Evolutionary conservation across 306 rosid genomes (phyloP).

Genomic region (Castanospermum australe): DNA sequence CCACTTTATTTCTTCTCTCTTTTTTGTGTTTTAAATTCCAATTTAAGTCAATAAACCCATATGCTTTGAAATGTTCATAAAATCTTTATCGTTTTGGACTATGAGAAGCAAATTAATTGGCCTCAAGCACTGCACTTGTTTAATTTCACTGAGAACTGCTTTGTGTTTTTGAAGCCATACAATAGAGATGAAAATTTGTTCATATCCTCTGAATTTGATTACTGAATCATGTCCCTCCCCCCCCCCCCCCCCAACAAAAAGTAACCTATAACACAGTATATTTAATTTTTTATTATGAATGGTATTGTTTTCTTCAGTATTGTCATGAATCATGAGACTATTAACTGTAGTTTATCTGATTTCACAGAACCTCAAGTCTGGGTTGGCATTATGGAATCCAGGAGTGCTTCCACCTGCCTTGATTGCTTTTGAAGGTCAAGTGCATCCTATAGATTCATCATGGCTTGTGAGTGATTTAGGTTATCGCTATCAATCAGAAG

Average conservation of each 20-base stretch:
- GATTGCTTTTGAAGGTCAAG: slow-evolving; percentile 79
- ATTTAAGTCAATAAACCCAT: too few relatives aligned
- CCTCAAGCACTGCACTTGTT: background rate
- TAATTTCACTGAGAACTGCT: background rate
- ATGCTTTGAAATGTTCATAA: background rate
- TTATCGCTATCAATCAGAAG: slow-evolving; percentile 42
- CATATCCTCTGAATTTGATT: background rate
- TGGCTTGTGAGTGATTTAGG: slow-evolving; percentile 73
- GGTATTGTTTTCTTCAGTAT: background rate
- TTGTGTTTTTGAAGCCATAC: background rate
- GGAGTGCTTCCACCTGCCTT: slow-evolving; percentile 75
- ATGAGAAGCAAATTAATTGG: background rate
- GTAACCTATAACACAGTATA: background rate
- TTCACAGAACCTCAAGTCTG: slow-evolving; percentile 64
- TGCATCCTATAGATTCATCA: slow-evolving; percentile 68
- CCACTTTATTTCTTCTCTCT: too few relatives aligned
- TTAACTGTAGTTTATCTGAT: slow-evolving; percentile 19
- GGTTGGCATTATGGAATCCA: slow-evolving; percentile 67
- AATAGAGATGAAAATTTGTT: background rate
- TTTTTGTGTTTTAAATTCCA: too few relatives aligned
- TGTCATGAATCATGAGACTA: background rate
- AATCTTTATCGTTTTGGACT: background rate
- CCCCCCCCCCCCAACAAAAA: too few relatives aligned
- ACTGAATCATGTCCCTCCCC: background rate
- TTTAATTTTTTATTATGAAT: background rate